Percentiles rank a stretch among this genome's conserved stretches.
Conservation (phyloP, 495 filamentous ascomycete genomes). For the Penicillium salamii region DNA sequence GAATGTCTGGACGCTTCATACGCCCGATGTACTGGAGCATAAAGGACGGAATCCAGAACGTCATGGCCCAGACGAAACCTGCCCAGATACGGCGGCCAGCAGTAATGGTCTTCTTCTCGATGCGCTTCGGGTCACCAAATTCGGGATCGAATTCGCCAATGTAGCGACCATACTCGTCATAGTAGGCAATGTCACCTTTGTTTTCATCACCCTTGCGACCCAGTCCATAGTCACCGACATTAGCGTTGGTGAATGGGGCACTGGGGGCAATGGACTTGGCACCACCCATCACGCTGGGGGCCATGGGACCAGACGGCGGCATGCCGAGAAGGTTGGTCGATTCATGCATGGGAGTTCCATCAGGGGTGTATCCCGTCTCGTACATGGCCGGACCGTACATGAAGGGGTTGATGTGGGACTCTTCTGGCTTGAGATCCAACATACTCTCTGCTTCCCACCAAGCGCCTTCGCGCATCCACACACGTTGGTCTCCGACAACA, state of each 20-base stretch:
- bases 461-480: slow-evolving; percentile 90
- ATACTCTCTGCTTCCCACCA: slow-evolving; percentile 99
- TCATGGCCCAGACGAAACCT: slow-evolving; percentile 75
- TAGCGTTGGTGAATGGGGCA: slow-evolving; percentile 54
- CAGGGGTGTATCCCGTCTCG: slow-evolving; percentile 27
- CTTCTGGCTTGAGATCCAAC: slow-evolving; percentile 82
- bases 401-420: slow-evolving; percentile 30
- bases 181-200: slow-evolving; percentile 65
- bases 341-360: slow-evolving; percentile 48
- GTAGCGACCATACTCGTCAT: slow-evolving; percentile 54
- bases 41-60: slow-evolving; percentile 94
- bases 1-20: slow-evolving; percentile 96
- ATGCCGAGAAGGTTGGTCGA: slow-evolving; percentile 60
- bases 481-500: slow-evolving; percentile 79
- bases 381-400: slow-evolving; percentile 33
- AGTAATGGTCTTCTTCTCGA: slow-evolving; percentile 67
- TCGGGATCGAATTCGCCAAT: slow-evolving; percentile 68
- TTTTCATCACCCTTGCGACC: slow-evolving; percentile 79
- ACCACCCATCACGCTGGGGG: slow-evolving; percentile 50
- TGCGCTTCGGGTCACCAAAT: slow-evolving; percentile 68
- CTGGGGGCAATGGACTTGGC: slow-evolving; percentile 75
- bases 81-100: slow-evolving; percentile 72
- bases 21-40: slow-evolving; percentile 75
- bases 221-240: slow-evolving; percentile 78
- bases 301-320: slow-evolving; percentile 57